A percentile compares a stretch with the other conserved stretches of the same genome.
Conservation (phyloP, 495 filamentous ascomycete genomes). For the Annulohypoxylon moriforme region DNA sequence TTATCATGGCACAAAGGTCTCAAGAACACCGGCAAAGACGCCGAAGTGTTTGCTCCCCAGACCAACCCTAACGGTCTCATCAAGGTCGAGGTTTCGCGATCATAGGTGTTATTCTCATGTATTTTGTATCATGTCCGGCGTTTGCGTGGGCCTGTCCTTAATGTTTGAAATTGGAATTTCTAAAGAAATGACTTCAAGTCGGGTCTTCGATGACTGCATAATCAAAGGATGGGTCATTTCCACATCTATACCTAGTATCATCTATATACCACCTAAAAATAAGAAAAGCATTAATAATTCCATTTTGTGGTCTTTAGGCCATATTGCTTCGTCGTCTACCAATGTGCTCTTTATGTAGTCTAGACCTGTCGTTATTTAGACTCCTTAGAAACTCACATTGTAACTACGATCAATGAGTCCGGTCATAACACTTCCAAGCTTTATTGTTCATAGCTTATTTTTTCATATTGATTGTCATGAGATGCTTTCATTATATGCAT, state of each 20-base stretch:
- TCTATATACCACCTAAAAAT: constrained; percentile 35
- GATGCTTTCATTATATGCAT: constrained; percentile 36
- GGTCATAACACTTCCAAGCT: neutral
- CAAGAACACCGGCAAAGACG: constrained; percentile 97
- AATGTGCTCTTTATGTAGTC: neutral
- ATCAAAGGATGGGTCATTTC: constrained; percentile 4
- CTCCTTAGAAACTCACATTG: neutral
- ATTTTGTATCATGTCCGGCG: constrained; percentile 28
- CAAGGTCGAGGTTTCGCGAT: constrained; percentile 88
- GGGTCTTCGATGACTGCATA: constrained; percentile 5
- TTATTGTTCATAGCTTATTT: neutral
- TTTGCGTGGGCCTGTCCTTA: constrained; percentile 24
- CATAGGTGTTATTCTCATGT: constrained; percentile 30
- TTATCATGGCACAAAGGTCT: constrained; percentile 96
- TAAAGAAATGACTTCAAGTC: neutral
- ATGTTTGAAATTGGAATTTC: constrained; percentile 22
- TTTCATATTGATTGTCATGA: constrained; percentile 24
- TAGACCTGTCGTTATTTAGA: neutral
- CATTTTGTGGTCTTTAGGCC: neutral
- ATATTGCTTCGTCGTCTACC: neutral
- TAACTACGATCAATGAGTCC: neutral
- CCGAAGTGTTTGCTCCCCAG: constrained; percentile 95
- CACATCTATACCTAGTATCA: constrained; percentile 20
- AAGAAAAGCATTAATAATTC: neutral
- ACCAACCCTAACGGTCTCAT: constrained; percentile 94